These are phyloP conservation scores for Venustampulla echinocandica DNA, from an alignment of 495 filamentous ascomycete species.

Conservation along the genomic window DNA sequence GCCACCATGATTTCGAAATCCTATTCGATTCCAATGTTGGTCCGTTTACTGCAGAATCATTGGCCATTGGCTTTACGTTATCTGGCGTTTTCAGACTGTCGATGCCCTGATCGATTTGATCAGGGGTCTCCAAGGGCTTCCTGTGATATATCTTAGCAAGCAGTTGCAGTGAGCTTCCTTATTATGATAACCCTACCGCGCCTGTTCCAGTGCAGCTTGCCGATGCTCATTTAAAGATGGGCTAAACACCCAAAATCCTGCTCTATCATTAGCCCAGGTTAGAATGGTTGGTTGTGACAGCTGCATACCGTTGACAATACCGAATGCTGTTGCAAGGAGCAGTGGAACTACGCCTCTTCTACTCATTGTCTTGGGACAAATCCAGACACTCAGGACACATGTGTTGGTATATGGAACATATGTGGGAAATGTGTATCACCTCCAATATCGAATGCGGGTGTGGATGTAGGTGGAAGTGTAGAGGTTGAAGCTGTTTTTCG, in stretches of 20 bases:
- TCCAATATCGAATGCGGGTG: no score
- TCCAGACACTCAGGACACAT: no score
- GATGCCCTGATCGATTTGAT: no score
- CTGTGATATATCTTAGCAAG: no score
- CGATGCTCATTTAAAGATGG: not conserved
- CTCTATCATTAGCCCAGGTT: not conserved
- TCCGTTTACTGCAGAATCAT: conserved; percentile 2
- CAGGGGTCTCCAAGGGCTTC: no score
- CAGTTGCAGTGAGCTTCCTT: no score
- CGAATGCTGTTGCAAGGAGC: conserved; percentile 18
- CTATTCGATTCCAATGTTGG: conserved; percentile 7
- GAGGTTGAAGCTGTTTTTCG: no score
- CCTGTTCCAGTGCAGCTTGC: no score
- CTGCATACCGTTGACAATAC: conserved; percentile 19
- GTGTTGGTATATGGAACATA: no score
- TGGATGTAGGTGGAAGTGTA: no score
- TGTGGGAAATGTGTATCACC: no score
- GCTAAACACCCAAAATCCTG: conserved; percentile 36
- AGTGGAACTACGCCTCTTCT: conserved; percentile 16
- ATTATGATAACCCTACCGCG: no score
- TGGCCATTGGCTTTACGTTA: conserved; percentile 8
- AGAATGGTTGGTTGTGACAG: not conserved
- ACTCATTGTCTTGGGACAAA: conserved; percentile 22
- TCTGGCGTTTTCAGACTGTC: conserved; percentile 3
- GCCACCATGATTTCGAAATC: conserved; percentile 14